Conservation (phyloP, 495 filamentous ascomycete genomes). For the Chaetomium tenue region DNA sequence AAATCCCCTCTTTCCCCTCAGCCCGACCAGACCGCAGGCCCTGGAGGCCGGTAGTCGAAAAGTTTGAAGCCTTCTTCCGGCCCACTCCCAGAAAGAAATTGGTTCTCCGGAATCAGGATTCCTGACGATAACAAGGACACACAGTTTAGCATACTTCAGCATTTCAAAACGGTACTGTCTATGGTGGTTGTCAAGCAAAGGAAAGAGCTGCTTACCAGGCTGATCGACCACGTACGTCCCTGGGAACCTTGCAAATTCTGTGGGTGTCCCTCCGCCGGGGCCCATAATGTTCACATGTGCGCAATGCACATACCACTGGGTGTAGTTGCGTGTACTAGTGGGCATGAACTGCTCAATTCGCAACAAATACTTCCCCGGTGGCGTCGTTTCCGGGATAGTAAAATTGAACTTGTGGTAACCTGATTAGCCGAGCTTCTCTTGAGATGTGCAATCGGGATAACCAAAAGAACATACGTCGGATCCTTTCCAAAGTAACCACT, state of each 20-base stretch:
- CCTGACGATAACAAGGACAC: neutral
- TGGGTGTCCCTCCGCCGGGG: slow-evolving; percentile 10
- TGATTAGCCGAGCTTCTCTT: neutral
- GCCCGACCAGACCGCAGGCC: slow-evolving; percentile 1
- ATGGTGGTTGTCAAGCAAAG: neutral
- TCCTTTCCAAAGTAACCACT: neutral
- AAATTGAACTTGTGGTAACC: slow-evolving; percentile 32
- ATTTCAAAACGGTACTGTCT: no score
- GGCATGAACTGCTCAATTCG: slow-evolving; percentile 5
- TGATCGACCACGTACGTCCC: neutral
- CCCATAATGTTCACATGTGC: slow-evolving; percentile 5
- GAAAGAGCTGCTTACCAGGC: neutral
- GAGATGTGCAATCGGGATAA: neutral
- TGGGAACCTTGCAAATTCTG: slow-evolving; percentile 4
- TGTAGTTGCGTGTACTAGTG: neutral
- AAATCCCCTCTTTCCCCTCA: neutral
- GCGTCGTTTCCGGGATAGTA: slow-evolving; percentile 38
- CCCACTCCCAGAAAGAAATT: neutral
- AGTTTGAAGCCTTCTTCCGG: neutral
- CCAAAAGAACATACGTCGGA: neutral
- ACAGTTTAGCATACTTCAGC: neutral
- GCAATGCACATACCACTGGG: slow-evolving; percentile 14
- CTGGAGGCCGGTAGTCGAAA: slow-evolving; percentile 3
- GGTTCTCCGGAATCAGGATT: neutral
- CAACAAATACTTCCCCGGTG: slow-evolving; percentile 48